These are phyloP conservation scores for Eutrema salsugineum DNA, from an alignment of 441 rosid genomes.

Conservation along the genomic window DNA sequence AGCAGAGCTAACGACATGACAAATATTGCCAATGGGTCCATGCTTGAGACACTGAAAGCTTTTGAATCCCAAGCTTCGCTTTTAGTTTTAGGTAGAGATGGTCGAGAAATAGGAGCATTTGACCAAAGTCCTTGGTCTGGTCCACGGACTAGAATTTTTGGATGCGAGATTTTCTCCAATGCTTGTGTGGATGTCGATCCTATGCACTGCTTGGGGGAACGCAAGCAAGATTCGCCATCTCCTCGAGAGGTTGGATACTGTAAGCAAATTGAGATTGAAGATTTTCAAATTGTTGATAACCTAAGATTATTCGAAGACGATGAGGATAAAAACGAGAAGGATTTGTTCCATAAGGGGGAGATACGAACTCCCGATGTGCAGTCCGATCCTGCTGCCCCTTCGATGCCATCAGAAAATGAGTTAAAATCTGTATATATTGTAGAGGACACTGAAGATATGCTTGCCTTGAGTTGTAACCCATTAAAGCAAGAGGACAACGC, in stretches of 20 bases:
- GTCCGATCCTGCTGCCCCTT: constrained; percentile 11
- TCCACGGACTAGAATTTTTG: constrained; percentile 20
- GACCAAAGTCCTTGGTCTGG: constrained; percentile 21
- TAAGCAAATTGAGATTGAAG: constrained; percentile 15
- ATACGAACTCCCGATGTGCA: constrained; percentile 1
- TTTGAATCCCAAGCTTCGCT: constrained; percentile 29
- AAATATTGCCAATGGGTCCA: constrained; percentile 15
- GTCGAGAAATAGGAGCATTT: constrained; percentile 9
- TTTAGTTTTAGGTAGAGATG: constrained; percentile 8
- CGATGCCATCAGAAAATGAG: constrained; percentile 33
- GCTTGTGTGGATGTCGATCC: constrained; percentile 13
- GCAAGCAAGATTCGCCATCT: neutral
- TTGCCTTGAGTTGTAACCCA: constrained; percentile 24
- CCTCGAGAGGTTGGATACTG: neutral
- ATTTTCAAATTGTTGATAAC: constrained; percentile 23
- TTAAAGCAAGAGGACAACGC: constrained; percentile 12
- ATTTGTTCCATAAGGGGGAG: constrained; percentile 26
- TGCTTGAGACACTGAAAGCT: constrained; percentile 24
- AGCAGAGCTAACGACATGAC: constrained; percentile 19
- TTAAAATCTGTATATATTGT: constrained; percentile 23
- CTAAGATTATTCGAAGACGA: neutral
- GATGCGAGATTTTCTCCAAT: constrained; percentile 20
- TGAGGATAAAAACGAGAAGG: constrained; percentile 21
- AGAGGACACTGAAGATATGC: constrained; percentile 30
- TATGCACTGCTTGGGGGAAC: constrained; percentile 7